Evolutionary conservation across 257 asterid species (phyloP), one percentile per base, ranked within the genome.

Genomic region (Phtheirospermum japonicum): DNA sequence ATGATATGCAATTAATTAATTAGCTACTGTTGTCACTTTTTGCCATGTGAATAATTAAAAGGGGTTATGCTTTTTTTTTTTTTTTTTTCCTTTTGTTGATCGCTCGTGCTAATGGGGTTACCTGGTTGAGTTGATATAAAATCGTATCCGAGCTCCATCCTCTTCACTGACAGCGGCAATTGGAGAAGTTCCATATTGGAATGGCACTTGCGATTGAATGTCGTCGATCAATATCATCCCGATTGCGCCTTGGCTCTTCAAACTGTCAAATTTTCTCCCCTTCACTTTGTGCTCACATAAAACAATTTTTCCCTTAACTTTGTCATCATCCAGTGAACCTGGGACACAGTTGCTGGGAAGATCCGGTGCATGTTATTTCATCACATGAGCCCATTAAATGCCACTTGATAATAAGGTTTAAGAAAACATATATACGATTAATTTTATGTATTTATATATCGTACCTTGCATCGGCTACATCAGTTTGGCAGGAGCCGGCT

Each of bases 231-330:
- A 4, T 13, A 42, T 42, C 49, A 42, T 42, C 49, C 49, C 49
- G 49, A 5, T 1, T 7, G 9, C 49, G 11, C 49, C 49, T 42
- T 42, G 49, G n/a, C 14, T 42, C 5, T 4, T 0, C 49, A 42
- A 17, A 16, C 3, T 63, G 64, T 43, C 3, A 65, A 55, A 87
- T 33, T 0, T 42, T 42, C 0, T 42, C 2, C 16, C 5, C 0
- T 13, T 42, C 55, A 46, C 79, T 4, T 13, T 33, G 50, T 74
- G 69, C 51, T 75, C 82, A 36, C 97, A 90, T 4, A 90, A 40
- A 31, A 90, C 56, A 9, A 90, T 80, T 63, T 77, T 90, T 10
- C 95, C 93, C 73, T 79, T 80, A 8, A 80, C 84, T 67, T 79
- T 76, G 8, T 9, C 23, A 12, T 46, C 76, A 49, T 79, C 81